Evolutionary conservation across 2,329 filamentous ascomycete genomes (phyloP).

Genomic region (Trichophyton schoenleinii): DNA sequence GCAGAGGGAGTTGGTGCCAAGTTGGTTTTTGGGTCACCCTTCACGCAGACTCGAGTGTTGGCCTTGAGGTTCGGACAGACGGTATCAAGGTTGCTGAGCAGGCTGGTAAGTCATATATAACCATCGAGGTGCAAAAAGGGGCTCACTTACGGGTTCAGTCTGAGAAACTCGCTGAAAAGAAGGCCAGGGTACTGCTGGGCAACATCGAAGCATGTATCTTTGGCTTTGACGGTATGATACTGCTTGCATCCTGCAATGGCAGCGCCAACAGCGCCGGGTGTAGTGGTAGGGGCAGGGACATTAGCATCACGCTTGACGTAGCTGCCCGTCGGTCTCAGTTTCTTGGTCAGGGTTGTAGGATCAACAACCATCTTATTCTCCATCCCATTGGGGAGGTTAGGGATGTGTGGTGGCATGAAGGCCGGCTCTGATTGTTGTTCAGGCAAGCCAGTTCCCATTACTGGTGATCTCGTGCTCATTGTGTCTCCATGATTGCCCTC

Average conservation of each 20-base stretch:
- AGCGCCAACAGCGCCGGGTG: background rate
- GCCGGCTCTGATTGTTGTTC: background rate
- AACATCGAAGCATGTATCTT: background rate
- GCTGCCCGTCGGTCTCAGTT: background rate
- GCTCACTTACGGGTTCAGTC: background rate
- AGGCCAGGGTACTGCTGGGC: background rate
- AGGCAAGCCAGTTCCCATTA: background rate
- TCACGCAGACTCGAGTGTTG: background rate
- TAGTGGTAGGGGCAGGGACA: background rate
- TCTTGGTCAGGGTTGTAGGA: background rate
- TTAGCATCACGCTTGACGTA: background rate
- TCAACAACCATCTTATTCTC: background rate
- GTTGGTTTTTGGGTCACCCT: background rate
- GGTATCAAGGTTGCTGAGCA: background rate
- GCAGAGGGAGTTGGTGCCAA: background rate
- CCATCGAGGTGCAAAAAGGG: background rate
- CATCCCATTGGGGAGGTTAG: background rate
- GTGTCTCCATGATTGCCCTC: no score
- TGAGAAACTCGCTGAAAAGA: background rate
- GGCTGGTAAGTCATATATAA: background rate
- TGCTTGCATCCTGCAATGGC: background rate
- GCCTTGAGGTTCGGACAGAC: background rate
- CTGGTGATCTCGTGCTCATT: no score
- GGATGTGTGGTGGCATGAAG: background rate
- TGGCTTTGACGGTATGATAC: background rate